Evolutionary conservation across 805 yeast genomes (phyloP).

Genomic region (Helenozyma rhizophorensis): DNA sequence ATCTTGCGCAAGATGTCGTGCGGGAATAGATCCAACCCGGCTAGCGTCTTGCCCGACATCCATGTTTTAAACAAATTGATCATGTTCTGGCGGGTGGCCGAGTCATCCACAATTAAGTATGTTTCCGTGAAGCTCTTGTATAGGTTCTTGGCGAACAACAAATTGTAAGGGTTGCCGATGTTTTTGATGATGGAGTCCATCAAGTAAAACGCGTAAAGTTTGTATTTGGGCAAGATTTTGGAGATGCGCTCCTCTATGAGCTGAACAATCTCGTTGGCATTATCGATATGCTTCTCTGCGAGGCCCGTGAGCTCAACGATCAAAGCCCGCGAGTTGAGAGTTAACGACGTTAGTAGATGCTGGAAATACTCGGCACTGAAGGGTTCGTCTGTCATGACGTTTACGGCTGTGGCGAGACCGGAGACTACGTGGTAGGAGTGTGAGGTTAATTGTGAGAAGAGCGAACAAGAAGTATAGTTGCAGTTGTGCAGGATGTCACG

Average conservation of each 20-base stretch:
- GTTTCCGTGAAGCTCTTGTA: slow-evolving; percentile 35
- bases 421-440: no score
- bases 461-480: no score
- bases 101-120: slow-evolving; percentile 36
- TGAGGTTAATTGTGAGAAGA: no score
- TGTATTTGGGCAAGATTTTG: slow-evolving; percentile 35
- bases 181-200: slow-evolving; percentile 41
- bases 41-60: slow-evolving; percentile 29
- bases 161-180: slow-evolving; percentile 41
- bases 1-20: slow-evolving; percentile 24
- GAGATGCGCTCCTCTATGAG: slow-evolving; percentile 32
- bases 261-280: slow-evolving; percentile 30
- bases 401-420: no score
- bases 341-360: slow-evolving; percentile 29
- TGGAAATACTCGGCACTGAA: slow-evolving; percentile 26
- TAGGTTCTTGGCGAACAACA: slow-evolving; percentile 31
- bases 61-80: slow-evolving; percentile 41
- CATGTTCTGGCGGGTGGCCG: slow-evolving; percentile 34
- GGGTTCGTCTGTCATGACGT: slow-evolving; percentile 16
- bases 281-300: slow-evolving; percentile 31
- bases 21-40: slow-evolving; percentile 34
- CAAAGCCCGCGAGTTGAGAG: slow-evolving; percentile 34
- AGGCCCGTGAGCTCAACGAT: slow-evolving; percentile 36
- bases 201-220: slow-evolving; percentile 31
- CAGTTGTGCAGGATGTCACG: no score